Percentiles rank a stretch among this genome's conserved stretches.
phyloP scores from a whole-genome alignment of 768 basidiomycete species.

The Lentinula lateritia region DNA sequence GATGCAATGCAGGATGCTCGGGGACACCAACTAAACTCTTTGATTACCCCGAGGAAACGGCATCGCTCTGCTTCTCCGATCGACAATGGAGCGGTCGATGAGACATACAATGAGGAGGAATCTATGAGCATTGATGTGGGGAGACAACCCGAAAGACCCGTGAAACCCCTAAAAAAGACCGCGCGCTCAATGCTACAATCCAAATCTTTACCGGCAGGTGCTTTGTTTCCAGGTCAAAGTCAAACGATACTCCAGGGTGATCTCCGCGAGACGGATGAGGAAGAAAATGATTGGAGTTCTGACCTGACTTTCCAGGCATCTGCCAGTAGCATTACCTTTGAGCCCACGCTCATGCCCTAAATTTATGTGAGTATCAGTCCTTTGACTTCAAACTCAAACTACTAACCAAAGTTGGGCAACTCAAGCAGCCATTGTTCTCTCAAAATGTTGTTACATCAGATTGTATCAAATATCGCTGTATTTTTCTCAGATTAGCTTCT shows the following conservation, averaged over 20 bases:
- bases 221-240: conserved; percentile 4
- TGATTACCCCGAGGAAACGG: conserved; percentile 27
- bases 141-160: conserved; percentile 26
- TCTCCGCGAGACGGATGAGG: not conserved
- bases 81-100: conserved; percentile 15
- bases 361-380: not conserved
- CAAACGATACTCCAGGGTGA: not conserved
- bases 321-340: conserved; percentile 13
- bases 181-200: conserved; percentile 26
- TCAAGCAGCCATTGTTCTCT: not conserved
- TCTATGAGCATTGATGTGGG: conserved; percentile 11
- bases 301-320: conserved; percentile 12
- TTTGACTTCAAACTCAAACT: not conserved
- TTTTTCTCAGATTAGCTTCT: not conserved
- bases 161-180: conserved; percentile 35
- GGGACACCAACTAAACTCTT: conserved; percentile 2
- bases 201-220: conserved; percentile 30
- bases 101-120: conserved; percentile 16
- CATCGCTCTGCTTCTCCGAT: conserved; percentile 25
- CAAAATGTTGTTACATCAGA: not conserved
- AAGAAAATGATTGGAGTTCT: conserved; percentile 40
- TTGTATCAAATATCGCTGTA: not conserved
- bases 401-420: not conserved
- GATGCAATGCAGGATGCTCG: conserved; percentile 28
- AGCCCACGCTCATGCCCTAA: conserved; percentile 12